Evolutionary conservation across 2,329 filamentous ascomycete species (phyloP).

Genomic region (Dactylellina sp.): DNA sequence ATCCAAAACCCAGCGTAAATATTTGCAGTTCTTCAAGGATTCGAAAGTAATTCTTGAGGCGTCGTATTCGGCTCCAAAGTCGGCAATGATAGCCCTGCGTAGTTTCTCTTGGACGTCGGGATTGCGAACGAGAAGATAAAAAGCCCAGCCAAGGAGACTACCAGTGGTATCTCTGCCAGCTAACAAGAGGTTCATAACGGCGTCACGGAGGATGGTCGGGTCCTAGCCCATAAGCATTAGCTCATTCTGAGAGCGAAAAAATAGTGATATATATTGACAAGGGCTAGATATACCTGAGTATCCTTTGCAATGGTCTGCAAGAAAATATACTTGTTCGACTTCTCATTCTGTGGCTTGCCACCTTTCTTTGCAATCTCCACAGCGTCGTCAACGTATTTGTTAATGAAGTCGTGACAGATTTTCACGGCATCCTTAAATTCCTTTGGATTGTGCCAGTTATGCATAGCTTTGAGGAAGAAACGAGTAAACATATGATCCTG

Average conservation of each 20-base stretch:
- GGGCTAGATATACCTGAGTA: constrained; percentile 42
- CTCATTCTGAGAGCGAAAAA: too few relatives aligned
- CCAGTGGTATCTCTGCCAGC: constrained; percentile 91
- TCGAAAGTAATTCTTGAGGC: constrained; percentile 74
- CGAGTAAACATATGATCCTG: constrained; percentile 34
- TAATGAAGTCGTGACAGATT: constrained; percentile 60
- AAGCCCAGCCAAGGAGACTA: constrained; percentile 79
- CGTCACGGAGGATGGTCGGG: constrained; percentile 79
- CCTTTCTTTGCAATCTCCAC: constrained; percentile 27
- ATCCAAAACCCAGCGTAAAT: constrained; percentile 77
- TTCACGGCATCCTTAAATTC: constrained; percentile 61
- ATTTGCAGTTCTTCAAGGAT: constrained; percentile 88
- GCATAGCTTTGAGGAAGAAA: constrained; percentile 60
- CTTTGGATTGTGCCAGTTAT: constrained; percentile 60
- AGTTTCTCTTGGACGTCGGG: constrained; percentile 76
- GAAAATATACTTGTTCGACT: constrained; percentile 63
- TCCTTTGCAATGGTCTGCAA: constrained; percentile 62
- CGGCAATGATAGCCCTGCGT: constrained; percentile 76
- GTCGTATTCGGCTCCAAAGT: constrained; percentile 72
- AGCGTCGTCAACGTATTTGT: constrained; percentile 60
- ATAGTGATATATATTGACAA: background rate
- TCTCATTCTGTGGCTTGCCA: background rate
- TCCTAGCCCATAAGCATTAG: too few relatives aligned
- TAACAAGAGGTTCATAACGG: constrained; percentile 83
- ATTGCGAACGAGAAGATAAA: constrained; percentile 82